phyloP scores from a whole-genome alignment of 768 basidiomycete genomes.

The Phlebiopsis flavidoalba region DNA sequence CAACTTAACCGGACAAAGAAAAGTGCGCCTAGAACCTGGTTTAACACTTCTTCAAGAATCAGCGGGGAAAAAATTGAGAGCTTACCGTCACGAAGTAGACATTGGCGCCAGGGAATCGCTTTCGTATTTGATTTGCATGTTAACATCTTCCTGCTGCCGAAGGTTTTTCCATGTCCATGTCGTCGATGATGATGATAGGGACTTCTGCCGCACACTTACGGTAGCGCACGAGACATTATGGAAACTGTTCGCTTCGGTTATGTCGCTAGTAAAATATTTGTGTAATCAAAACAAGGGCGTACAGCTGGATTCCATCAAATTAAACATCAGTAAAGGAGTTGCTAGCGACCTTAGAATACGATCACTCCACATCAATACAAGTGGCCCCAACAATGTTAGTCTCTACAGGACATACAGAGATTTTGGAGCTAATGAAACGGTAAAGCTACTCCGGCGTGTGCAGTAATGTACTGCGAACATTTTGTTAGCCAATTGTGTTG shows the following conservation, averaged over 20 bases:
- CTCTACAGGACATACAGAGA: background rate
- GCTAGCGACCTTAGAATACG: background rate
- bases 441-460: background rate
- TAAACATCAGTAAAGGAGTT: too few relatives aligned
- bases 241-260: background rate
- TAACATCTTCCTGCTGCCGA: background rate
- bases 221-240: background rate
- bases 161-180: background rate
- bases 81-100: background rate
- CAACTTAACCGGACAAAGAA: too few relatives aligned
- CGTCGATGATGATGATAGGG: background rate
- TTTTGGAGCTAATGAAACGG: background rate
- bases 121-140: background rate
- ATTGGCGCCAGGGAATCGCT: background rate
- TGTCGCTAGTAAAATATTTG: too few relatives aligned
- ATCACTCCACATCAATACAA: background rate
- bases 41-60: background rate
- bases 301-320: too few relatives aligned
- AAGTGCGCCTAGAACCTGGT: background rate
- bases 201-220: background rate
- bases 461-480: background rate
- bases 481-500: background rate
- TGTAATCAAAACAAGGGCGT: too few relatives aligned
- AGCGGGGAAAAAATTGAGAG: background rate
- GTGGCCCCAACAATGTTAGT: background rate